Evolutionary conservation across 2,329 filamentous ascomycete species (phyloP), one percentile per base, ranked within the genome.

Genomic region (Trichoderma cornu-damae): DNA sequence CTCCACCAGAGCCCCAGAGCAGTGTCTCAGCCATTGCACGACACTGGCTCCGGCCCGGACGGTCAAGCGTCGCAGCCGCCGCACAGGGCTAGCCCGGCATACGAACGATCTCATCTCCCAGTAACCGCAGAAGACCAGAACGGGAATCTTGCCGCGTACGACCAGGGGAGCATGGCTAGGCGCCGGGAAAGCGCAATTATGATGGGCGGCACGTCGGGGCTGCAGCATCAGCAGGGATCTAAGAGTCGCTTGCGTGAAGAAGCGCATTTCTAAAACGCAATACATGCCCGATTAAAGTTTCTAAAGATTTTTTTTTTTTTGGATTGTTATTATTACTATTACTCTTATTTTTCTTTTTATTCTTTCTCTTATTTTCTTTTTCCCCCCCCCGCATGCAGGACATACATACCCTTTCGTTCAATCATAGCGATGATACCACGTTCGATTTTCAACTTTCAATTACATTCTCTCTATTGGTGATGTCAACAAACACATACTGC

Each of bases 171-270:
- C 22, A 54, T 26, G 26, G 56, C 64, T 64, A 60, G 80, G 73
- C 75, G 82, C 48, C 78, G 84, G 49, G 83, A 87, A 69, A 87
- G 84, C 64, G 74, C 76, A 44, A 82, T 86, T 68, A 82, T 84
- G 60, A 75, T 79, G 65, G 74, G 79, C 58, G 73, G 73, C 18
- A 73, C 78, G 62, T 68, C 71, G 50, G 74, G 76, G 24, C 68
- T 81, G 30, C 78, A 74, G 53, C 74, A 74, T 53, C 74, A 77
- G 18, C 79, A 82, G 62, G 70, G 71, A 37, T 79, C 78, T 0
- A 79, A 77, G 65, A 81, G 79, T 62, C 79, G 79, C 9, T 70
- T 83, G 32, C 74, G 79, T 35, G 80, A 83, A 60, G 79, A 82
- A 67, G 75, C 75, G n/a, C 76, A 74, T 63, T 79, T 76, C 61